Percentiles rank a stretch among this genome's conserved stretches.
Evolutionary conservation across 2,329 filamentous ascomycete species (phyloP).

Genomic region (Hypoxylon rubiginosum): DNA sequence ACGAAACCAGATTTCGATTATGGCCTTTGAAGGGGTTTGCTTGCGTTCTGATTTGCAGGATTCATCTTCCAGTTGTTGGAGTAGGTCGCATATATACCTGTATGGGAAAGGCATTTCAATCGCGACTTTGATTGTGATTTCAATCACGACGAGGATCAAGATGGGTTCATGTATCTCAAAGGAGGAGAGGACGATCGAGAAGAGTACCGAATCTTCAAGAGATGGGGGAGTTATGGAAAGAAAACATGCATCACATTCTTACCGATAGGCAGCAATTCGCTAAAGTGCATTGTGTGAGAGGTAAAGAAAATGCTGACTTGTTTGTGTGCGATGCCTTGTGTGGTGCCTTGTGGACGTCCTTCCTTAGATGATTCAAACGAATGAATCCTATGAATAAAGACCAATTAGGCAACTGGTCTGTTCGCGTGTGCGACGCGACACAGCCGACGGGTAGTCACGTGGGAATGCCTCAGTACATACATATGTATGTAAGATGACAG

Average conservation of each 20-base stretch:
- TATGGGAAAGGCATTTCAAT: constrained; percentile 71
- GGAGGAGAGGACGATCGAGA: constrained; percentile 4
- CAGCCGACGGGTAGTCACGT: constrained; percentile 48
- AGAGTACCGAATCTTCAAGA: constrained; percentile 1
- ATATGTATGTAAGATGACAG: neutral
- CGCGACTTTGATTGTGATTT: neutral
- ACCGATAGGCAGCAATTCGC: constrained; percentile 17
- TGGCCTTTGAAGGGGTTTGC: constrained; percentile 47
- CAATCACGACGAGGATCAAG: neutral
- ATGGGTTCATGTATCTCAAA: neutral
- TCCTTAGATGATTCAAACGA: neutral
- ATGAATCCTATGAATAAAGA: constrained; percentile 14
- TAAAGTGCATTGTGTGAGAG: constrained; percentile 14
- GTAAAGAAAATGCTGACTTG: constrained; percentile 3
- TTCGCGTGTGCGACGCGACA: constrained; percentile 41
- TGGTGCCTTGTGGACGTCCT: neutral
- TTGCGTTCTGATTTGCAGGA: constrained; percentile 52
- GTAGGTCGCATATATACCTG: constrained; percentile 77
- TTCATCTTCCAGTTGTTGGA: constrained; percentile 73
- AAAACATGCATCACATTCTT: constrained; percentile 9
- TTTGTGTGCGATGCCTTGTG: constrained; percentile 17
- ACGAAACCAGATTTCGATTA: constrained; percentile 77
- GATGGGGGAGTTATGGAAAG: constrained; percentile 4
- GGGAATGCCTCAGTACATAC: constrained; percentile 1
- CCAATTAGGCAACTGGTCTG: constrained; percentile 8